Percentiles rank a stretch among this genome's conserved stretches.
These are phyloP conservation scores for Serendipita sp. DNA, from an alignment of 768 basidiomycete species.

Conservation along the genomic window DNA sequence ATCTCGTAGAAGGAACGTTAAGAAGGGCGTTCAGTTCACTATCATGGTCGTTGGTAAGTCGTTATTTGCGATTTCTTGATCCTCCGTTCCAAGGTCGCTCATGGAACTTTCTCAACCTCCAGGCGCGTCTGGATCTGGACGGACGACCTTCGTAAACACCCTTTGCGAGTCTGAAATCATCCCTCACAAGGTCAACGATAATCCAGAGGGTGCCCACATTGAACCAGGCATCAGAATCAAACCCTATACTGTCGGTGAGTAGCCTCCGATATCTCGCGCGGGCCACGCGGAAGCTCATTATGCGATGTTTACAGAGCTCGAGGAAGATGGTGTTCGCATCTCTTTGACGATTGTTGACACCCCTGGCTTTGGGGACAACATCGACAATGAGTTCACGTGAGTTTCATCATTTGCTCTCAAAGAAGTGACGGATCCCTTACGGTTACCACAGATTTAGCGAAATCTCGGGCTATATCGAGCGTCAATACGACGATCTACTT, in stretches of 20 bases:
- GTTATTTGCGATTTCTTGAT: conserved; percentile 4
- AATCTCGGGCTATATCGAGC: conserved; percentile 90
- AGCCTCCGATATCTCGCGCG: neutral
- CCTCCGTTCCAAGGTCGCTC: conserved; percentile 6
- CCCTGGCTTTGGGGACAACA: conserved; percentile 96
- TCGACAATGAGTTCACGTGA: conserved; percentile 96
- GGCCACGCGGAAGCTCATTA: neutral
- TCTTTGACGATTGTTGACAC: conserved; percentile 97
- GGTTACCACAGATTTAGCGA: conserved; percentile 64
- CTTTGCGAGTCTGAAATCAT: conserved; percentile 93
- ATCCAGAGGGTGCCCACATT: conserved; percentile 77
- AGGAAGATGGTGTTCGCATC: conserved; percentile 96
- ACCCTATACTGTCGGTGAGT: conserved; percentile 80
- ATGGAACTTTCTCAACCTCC: conserved; percentile 7
- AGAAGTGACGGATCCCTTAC: neutral
- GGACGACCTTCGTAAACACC: conserved; percentile 98
- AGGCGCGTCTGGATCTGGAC: conserved; percentile 96
- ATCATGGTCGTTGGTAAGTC: conserved; percentile 83
- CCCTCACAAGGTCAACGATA: conserved; percentile 69
- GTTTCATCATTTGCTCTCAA: conserved; percentile 20
- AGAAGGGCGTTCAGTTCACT: conserved; percentile 98
- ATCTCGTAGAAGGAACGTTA: conserved; percentile 61
- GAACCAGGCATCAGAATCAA: conserved; percentile 93
- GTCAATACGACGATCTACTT: conserved; percentile 97
- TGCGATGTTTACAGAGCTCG: conserved; percentile 49